A percentile compares a stretch with the other conserved stretches of the same genome.
Conservation (phyloP, 257 asterid species). For the Cruciata laevipes region DNA sequence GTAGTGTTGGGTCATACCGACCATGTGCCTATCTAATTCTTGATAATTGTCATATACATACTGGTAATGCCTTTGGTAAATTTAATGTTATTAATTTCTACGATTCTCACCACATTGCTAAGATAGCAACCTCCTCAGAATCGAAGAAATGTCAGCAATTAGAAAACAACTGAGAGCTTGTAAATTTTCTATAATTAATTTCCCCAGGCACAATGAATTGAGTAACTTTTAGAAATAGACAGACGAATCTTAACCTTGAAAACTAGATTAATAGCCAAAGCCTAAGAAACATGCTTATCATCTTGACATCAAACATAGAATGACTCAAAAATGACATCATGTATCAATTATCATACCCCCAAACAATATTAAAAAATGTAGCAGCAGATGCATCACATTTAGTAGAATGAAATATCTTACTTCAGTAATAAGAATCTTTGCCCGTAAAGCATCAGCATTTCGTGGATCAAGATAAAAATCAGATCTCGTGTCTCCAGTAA, state of each 20-base stretch:
- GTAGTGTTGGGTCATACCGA: not conserved
- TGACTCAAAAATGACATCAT: not conserved
- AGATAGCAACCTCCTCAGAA: not conserved
- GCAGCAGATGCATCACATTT: not conserved
- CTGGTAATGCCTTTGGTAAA: not conserved
- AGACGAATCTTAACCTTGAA: not conserved
- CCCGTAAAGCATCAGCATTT: constrained; percentile 92
- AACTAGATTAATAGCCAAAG: constrained; percentile 1
- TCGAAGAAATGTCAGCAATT: not conserved
- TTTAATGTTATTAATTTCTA: too few relatives aligned
- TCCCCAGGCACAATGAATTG: not conserved
- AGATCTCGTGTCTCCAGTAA: constrained; percentile 91
- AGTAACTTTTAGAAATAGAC: not conserved
- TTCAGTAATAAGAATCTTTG: constrained; percentile 90
- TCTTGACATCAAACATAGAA: not conserved
- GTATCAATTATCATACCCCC: too few relatives aligned
- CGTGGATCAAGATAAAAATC: constrained; percentile 74
- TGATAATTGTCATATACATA: not conserved
- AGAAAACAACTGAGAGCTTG: not conserved
- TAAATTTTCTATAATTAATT: not conserved
- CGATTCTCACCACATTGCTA: not conserved
- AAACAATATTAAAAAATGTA: not conserved
- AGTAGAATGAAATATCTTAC: constrained; percentile 31
- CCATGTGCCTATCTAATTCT: not conserved
- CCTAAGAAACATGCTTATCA: not conserved